Evolutionary conservation across 129 eudicot species (phyloP), one percentile per base, ranked within the genome.

Genomic region (Sambucus nigra): DNA sequence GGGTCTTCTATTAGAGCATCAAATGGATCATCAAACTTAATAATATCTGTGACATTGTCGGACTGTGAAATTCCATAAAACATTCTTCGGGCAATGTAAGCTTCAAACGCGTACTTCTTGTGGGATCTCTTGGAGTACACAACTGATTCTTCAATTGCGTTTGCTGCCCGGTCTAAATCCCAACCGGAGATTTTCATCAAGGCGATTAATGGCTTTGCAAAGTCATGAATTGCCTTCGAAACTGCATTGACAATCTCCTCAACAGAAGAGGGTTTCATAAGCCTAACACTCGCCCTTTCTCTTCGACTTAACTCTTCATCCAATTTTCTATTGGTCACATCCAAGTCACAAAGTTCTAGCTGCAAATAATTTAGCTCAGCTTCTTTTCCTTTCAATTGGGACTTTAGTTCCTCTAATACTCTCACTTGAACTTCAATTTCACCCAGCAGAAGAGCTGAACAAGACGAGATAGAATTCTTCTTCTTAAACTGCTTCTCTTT

Each of bases 101-200:
- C 80, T 75, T 83, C 94, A n/a, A 83, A 83, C 0, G 87, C 78
- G 51, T 72, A 83, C 70, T 83, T 83, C 67, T 83, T 83, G 63
- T 83, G 94, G 24, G 78, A 79, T 64, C 86, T 79, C 61, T 78
- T 71, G 5, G 71, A 64, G 50, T 83, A 83, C 32, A 62, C 59
- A 56, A 75, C 83, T 2, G 86, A 78, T 42, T 62, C 80, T 66
- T 83, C 80, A 15, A 83, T 63, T 5, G 77, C 70, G 23, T 75
- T 63, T 31, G 78, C 83, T 44, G 94, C 94, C 53, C 51, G 57
- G 49, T 83, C 94, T 3, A 83, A 64, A 75, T 83, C 81, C 94
- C 94, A 83, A 26, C 74, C 86, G 0, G 94, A 79, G 66, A 68
- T 76, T 51, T 83, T 83, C 87, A 79, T 79, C 19, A 83, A 59